Evolutionary conservation across 352 stramenopile genomes (phyloP), one percentile per base, ranked within the genome.

Genomic region (Poterioochromonas sp.): DNA sequence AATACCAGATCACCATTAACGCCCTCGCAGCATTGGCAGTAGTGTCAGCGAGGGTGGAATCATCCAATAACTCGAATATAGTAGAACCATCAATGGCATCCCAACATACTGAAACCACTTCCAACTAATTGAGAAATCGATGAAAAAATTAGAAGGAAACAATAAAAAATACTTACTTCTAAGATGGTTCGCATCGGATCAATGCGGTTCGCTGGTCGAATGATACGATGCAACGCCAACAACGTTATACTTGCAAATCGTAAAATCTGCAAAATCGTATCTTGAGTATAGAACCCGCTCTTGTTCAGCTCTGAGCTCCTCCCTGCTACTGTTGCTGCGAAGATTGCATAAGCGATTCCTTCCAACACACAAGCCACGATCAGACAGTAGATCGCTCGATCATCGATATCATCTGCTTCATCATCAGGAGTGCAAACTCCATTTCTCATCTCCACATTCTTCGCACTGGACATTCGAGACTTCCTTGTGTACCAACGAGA

Each of bases 111-210:
- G 71, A 41, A 12, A 78, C 71, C 8, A 78, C 26, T 39, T 78
- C 71, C 47, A 78, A 37, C 43, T 76, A 71, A 71, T 41, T 47
- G 5, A 32, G 26, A 35, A 65, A 65, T 32, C 5, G n/a, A 65
- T 39, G 26, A 39, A 39, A 65, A 32, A 29, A 65, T 65, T 65
- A 32, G 5, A 65, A 29, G 11, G 26, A 29, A 32, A 29, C 5
- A 12, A 39, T 32, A 65, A 15, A 65, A 39, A 65, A 32, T 39
- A 65, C 62, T n/a, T n/a, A 71, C 62, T 29, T 74, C 65, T 3
- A 78, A 39, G 1, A 78, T 53, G 8, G 71, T 78, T 68, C 71
- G 41, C 43, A 78, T n/a, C 3, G 71, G 71, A 65, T 78, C 71
- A 44, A 78, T 34, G 12, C 71, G 41, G 34, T 78, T 78, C 1